A percentile compares a stretch with the other conserved stretches of the same genome.
These are phyloP conservation scores for Talaromyces islandicus DNA, from an alignment of 2,329 filamentous ascomycete genomes.

Conservation along the genomic window DNA sequence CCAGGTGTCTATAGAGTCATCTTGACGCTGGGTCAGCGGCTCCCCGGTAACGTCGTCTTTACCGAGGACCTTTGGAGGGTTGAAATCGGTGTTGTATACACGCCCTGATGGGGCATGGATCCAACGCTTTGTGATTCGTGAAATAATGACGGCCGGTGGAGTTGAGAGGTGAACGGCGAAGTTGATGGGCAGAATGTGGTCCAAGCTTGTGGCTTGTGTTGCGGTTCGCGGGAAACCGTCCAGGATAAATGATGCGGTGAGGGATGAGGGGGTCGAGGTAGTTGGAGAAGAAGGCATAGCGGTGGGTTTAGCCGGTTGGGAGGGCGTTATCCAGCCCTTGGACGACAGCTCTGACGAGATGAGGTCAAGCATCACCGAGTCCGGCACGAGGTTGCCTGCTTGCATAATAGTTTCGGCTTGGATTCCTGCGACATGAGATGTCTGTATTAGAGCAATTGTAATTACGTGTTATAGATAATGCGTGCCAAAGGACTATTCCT, in stretches of 20 bases:
- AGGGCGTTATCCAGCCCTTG: slow-evolving; percentile 70
- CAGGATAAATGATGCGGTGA: slow-evolving; percentile 84
- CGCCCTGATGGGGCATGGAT: slow-evolving; percentile 86
- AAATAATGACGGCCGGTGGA: slow-evolving; percentile 77
- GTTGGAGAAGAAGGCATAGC: slow-evolving; percentile 29
- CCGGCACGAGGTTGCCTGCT: slow-evolving; percentile 80
- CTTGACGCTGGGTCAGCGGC: slow-evolving; percentile 69
- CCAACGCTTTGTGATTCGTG: slow-evolving; percentile 87
- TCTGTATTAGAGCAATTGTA: background rate
- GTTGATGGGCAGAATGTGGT: slow-evolving; percentile 85
- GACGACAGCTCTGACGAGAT: slow-evolving; percentile 84
- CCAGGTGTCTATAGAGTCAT: slow-evolving; percentile 86
- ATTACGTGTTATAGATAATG: too few species aligned
- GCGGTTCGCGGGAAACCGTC: slow-evolving; percentile 94
- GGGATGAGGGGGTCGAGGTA: slow-evolving; percentile 39
- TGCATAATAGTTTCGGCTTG: slow-evolving; percentile 87
- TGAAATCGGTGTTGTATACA: slow-evolving; percentile 93
- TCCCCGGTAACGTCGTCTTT: slow-evolving; percentile 90
- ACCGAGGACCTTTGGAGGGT: slow-evolving; percentile 73
- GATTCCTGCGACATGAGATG: slow-evolving; percentile 56
- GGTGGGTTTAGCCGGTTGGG: slow-evolving; percentile 6
- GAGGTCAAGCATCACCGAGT: slow-evolving; percentile 83
- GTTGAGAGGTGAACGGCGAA: slow-evolving; percentile 83
- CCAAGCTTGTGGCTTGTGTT: slow-evolving; percentile 69
- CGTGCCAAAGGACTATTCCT: slow-evolving; percentile 19